Evolutionary conservation across 2,329 filamentous ascomycete genomes (phyloP).

Genomic region (Aschersonia sp.): DNA sequence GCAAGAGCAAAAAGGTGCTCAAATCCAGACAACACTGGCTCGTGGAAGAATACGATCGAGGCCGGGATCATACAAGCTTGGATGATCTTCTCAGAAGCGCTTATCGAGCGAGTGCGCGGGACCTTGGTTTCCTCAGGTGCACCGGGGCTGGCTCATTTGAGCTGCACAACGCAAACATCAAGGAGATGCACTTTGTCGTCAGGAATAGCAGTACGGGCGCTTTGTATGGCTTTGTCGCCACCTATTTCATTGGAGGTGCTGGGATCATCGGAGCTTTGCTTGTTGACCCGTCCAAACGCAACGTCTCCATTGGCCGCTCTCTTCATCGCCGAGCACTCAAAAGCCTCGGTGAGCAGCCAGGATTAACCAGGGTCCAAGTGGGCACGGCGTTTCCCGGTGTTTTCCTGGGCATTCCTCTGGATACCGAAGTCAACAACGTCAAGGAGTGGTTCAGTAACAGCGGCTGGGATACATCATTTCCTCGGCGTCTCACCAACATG

Average conservation of each 20-base stretch:
- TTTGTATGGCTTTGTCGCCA: constrained; percentile 83
- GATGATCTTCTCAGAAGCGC: constrained; percentile 61
- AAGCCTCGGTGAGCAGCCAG: constrained; percentile 52
- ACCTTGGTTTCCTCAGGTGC: constrained; percentile 54
- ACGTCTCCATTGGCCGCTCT: constrained; percentile 80
- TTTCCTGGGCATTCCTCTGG: constrained; percentile 66
- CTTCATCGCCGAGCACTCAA: constrained; percentile 76
- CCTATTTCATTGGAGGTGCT: constrained; percentile 60
- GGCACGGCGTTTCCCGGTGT: constrained; percentile 72
- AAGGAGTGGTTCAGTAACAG: constrained; percentile 79
- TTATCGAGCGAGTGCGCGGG: constrained; percentile 51
- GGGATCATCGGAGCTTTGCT: constrained; percentile 78
- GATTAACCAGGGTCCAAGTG: constrained; percentile 67
- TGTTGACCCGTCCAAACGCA: constrained; percentile 74
- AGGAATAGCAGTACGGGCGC: constrained; percentile 86
- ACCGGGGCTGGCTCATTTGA: constrained; percentile 65
- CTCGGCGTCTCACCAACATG: constrained; percentile 49
- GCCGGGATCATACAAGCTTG: constrained; percentile 59
- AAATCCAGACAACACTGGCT: constrained; percentile 94
- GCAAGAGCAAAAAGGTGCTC: constrained; percentile 73
- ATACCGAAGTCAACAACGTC: constrained; percentile 28
- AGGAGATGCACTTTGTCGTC: constrained; percentile 81
- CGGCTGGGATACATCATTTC: constrained; percentile 66
- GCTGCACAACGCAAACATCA: constrained; percentile 52
- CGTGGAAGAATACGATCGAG: constrained; percentile 74